Evolutionary conservation across 2,329 filamentous ascomycete genomes (phyloP).

Genomic region (Elsinoe arachidis): DNA sequence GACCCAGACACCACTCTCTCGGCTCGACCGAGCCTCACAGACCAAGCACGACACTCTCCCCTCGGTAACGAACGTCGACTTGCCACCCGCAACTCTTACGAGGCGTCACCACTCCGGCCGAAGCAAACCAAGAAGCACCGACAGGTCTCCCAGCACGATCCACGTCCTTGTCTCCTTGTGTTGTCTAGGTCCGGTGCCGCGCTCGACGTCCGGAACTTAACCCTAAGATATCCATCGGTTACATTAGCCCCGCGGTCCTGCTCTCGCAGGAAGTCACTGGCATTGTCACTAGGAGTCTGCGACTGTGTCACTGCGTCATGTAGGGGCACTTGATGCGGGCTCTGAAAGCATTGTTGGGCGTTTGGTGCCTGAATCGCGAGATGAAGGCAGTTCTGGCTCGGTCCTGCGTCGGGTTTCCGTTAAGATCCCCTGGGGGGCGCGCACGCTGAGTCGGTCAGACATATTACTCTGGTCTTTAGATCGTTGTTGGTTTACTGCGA

Average conservation of each 20-base stretch:
- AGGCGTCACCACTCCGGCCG: slow-evolving; percentile 35
- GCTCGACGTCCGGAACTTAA: slow-evolving; percentile 84
- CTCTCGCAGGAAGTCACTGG: slow-evolving; percentile 49
- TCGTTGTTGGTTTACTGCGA: slow-evolving; percentile 41
- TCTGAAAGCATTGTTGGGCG: slow-evolving; percentile 27
- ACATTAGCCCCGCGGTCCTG: slow-evolving; percentile 33
- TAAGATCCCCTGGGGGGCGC: slow-evolving; percentile 70
- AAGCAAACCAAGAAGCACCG: slow-evolving; percentile 51
- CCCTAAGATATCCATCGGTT: slow-evolving; percentile 78
- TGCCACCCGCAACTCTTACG: slow-evolving; percentile 55
- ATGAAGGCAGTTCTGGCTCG: slow-evolving; percentile 46
- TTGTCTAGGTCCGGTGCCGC: slow-evolving; percentile 38
- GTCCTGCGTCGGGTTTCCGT: slow-evolving; percentile 62
- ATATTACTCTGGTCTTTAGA: slow-evolving; percentile 59
- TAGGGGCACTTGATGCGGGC: slow-evolving; percentile 12
- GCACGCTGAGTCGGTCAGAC: slow-evolving; percentile 65
- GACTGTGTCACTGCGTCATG: neutral
- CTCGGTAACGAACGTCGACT: slow-evolving; percentile 68
- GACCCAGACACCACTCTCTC: slow-evolving; percentile 2
- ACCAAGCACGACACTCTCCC: slow-evolving; percentile 62
- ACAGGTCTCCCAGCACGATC: slow-evolving; percentile 45
- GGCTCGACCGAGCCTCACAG: slow-evolving; percentile 16
- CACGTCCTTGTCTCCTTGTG: slow-evolving; percentile 22
- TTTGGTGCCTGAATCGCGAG: slow-evolving; percentile 24
- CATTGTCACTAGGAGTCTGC: slow-evolving; percentile 54